Conservation (phyloP, 306 rosid genomes). For the Cucurbita pepo region DNA sequence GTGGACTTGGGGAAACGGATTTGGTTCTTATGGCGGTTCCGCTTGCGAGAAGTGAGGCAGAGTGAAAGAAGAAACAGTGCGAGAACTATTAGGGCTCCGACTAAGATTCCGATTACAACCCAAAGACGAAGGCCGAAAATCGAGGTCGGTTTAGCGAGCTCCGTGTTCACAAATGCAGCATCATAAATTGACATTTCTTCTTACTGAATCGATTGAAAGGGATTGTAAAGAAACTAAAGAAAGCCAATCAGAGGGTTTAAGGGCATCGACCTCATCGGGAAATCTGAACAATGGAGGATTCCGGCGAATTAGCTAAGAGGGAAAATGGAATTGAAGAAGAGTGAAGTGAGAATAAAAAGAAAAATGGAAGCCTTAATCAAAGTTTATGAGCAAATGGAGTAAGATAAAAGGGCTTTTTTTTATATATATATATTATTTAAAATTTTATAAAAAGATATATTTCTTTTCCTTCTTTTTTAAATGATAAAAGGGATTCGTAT, state of each 20-base stretch:
- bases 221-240: not conserved
- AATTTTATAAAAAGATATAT: too few species aligned
- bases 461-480: too few species aligned
- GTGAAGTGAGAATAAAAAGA: not conserved
- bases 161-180: constrained; percentile 57
- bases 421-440: too few species aligned
- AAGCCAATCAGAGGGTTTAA: not conserved
- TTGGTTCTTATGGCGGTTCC: constrained; percentile 18
- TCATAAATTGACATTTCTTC: constrained; percentile 58
- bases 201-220: too few species aligned
- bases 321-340: not conserved
- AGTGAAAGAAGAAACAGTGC: constrained; percentile 73
- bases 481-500: too few species aligned
- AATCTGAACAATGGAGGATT: not conserved
- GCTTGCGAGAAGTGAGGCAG: constrained; percentile 74
- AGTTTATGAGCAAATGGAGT: not conserved
- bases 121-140: constrained; percentile 85
- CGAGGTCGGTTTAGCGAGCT: constrained; percentile 68
- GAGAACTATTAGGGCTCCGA: constrained; percentile 63
- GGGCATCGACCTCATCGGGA: not conserved
- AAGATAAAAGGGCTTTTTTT: not conserved
- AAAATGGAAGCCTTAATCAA: not conserved
- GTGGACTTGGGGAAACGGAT: constrained; percentile 7
- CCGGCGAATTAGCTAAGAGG: constrained; percentile 2
- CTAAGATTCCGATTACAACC: constrained; percentile 86